Percentiles rank a stretch among this genome's conserved stretches.
These are phyloP conservation scores for Piper longum DNA, from an alignment of 164 flowering plant species.

Conservation along the genomic window DNA sequence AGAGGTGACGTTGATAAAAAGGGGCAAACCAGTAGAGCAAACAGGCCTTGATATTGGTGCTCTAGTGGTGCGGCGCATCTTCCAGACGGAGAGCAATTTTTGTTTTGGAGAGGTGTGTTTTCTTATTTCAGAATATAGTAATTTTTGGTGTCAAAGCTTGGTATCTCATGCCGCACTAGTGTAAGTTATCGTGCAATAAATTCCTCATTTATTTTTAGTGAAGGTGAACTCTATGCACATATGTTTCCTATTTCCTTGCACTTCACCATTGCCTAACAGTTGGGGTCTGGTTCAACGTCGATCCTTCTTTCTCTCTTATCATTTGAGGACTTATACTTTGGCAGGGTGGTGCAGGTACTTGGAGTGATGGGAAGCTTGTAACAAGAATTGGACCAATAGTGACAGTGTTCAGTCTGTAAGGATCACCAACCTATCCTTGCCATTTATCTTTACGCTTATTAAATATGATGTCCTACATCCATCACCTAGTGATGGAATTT, in stretches of 20 bases:
- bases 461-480: background rate
- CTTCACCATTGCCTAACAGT: background rate
- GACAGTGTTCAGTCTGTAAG: constrained; percentile 71
- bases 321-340: constrained; percentile 47
- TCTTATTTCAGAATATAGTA: constrained; percentile 9
- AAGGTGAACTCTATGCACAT: too few relatives aligned
- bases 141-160: too few relatives aligned
- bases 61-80: constrained; percentile 66
- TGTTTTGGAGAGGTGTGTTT: constrained; percentile 96
- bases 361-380: constrained; percentile 99
- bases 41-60: constrained; percentile 98
- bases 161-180: too few relatives aligned
- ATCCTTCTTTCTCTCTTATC: constrained; percentile 14
- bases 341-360: constrained; percentile 99
- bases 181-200: too few relatives aligned
- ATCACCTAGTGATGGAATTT: background rate
- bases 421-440: constrained; percentile 2
- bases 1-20: constrained; percentile 78
- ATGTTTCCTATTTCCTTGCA: too few relatives aligned
- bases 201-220: too few relatives aligned
- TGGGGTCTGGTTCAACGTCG: background rate
- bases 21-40: constrained; percentile 91
- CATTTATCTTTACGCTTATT: background rate
- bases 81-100: constrained; percentile 87
- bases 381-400: constrained; percentile 94